phyloP scores from a whole-genome alignment of 148 eudicot species.

The Fagopyrum tataricum region DNA sequence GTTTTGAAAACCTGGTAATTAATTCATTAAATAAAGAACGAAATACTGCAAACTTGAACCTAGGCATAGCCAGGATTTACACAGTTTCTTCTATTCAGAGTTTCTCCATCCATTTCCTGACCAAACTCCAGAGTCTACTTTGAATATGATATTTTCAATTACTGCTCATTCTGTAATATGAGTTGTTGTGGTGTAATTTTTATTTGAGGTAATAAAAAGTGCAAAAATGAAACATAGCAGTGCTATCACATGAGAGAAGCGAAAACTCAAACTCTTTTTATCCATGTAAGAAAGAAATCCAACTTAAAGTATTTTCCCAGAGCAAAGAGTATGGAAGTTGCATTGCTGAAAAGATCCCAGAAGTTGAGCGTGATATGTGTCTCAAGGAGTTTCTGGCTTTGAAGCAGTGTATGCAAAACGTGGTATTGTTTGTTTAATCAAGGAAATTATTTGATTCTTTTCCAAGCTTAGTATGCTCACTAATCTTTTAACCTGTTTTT shows the following conservation, averaged over 20 bases:
- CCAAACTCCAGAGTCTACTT: neutral
- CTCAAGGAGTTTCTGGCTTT: conserved; percentile 74
- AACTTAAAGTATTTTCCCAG: conserved; percentile 33
- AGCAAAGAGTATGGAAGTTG: conserved; percentile 86
- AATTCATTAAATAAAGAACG: no score
- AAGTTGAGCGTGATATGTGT: conserved; percentile 89
- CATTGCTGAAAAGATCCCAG: conserved; percentile 84
- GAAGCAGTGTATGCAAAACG: conserved; percentile 77
- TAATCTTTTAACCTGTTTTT: neutral
- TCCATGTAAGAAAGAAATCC: conserved; percentile 2
- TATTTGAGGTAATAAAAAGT: neutral
- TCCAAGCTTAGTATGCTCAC: neutral
- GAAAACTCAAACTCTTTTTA: neutral
- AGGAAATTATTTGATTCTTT: neutral
- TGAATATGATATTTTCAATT: neutral
- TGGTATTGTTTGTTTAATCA: conserved; percentile 38
- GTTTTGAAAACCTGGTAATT: neutral
- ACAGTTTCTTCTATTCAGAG: no score
- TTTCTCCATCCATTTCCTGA: no score
- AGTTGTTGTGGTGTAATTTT: neutral
- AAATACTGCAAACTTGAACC: no score
- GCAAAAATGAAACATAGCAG: neutral
- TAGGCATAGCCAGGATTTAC: no score
- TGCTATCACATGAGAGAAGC: neutral
- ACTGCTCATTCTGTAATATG: neutral